phyloP scores from a whole-genome alignment of 208 protist genomes.

The Herpetomonas samuelpessoai region DNA sequence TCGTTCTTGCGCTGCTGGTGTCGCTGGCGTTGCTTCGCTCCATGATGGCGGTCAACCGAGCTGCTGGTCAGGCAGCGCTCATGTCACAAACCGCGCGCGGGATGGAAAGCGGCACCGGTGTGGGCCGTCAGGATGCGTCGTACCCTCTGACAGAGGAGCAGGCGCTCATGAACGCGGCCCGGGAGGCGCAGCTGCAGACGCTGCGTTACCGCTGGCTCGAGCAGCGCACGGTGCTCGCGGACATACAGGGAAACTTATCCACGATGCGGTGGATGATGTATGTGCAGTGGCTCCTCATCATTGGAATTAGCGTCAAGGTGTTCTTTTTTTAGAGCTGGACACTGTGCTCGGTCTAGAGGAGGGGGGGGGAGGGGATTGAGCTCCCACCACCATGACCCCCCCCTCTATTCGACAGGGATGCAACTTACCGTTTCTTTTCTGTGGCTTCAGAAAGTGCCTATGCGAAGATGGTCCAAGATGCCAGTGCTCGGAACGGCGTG shows the following conservation, averaged over 20 bases:
- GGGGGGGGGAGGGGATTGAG: no score
- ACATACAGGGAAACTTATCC: constrained; percentile 46
- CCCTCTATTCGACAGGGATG: no score
- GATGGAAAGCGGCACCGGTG: not conserved
- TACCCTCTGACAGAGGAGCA: constrained; percentile 45
- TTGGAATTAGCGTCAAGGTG: constrained; percentile 20
- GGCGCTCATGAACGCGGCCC: constrained; percentile 53
- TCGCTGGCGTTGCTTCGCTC: constrained; percentile 51
- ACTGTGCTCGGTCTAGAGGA: not conserved
- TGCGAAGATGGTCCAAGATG: no score
- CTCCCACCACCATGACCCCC: no score
- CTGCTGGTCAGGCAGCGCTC: constrained; percentile 20
- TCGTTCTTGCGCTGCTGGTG: constrained; percentile 58
- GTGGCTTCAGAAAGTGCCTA: no score
- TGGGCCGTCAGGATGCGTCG: constrained; percentile 12
- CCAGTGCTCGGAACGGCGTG: no score
- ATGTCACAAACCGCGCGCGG: constrained; percentile 23
- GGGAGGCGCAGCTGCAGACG: constrained; percentile 72
- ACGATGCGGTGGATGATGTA: constrained; percentile 44
- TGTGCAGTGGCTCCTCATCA: constrained; percentile 35
- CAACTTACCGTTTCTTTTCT: no score
- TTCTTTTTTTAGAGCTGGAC: constrained; percentile 10
- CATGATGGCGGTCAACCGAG: constrained; percentile 34
- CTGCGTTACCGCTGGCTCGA: constrained; percentile 79
- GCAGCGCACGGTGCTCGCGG: constrained; percentile 44